phyloP scores from a whole-genome alignment of 495 filamentous ascomycete genomes.

The Penicillium cosmopolitanum region DNA sequence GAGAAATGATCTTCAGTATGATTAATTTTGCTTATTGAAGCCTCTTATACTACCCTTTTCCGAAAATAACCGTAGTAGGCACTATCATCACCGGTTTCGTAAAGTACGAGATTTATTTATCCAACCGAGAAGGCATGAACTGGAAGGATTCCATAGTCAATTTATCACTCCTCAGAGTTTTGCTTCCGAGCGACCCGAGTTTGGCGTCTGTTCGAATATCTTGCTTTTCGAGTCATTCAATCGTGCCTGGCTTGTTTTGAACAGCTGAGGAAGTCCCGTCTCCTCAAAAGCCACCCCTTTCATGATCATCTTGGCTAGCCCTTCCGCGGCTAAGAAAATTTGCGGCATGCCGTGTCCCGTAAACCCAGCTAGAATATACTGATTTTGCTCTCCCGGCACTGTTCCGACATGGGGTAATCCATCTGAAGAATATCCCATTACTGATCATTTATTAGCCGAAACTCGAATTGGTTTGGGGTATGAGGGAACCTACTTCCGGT shows the following conservation, averaged over 20 bases:
- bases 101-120: no score
- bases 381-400: constrained; percentile 45
- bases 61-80: no score
- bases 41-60: no score
- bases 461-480: background rate
- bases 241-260: constrained; percentile 39
- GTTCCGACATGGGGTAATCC: constrained; percentile 46
- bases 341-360: constrained; percentile 57
- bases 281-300: constrained; percentile 37
- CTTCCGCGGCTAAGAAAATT: constrained; percentile 49
- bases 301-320: constrained; percentile 47
- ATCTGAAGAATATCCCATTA: constrained; percentile 48
- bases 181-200: constrained; percentile 2
- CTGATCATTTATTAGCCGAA: constrained; percentile 20
- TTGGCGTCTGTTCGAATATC: constrained; percentile 16
- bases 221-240: constrained; percentile 30
- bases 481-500: constrained; percentile 50
- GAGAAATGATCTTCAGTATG: no score
- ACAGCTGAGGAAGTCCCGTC: constrained; percentile 43
- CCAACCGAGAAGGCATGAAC: no score
- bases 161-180: constrained; percentile 17
- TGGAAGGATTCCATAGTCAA: background rate
- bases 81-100: no score
- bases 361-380: constrained; percentile 52
- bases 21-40: no score